Base-by-base conservation (phyloP, 2,329 filamentous ascomycete genomes). In the Chrysosporium keratinophilum region DNA sequence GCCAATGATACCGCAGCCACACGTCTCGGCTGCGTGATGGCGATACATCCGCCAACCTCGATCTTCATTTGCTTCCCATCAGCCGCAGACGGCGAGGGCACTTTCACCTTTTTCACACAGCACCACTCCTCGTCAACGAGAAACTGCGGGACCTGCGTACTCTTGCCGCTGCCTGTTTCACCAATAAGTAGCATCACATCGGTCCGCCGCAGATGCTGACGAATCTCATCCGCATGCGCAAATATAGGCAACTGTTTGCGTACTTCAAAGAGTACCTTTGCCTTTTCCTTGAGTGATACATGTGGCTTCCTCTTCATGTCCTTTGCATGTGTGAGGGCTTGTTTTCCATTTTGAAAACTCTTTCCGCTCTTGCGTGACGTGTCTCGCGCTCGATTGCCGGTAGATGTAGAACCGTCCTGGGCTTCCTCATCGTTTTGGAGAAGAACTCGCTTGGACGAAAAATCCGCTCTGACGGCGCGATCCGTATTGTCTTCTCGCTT, bases 111-210 rank as follows among this genome's bases (percentile, higher is more conserved):
- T 54, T 76, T 76, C 35, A 76, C 78, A 52, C 74, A 76, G 67
- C 89, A 95, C 89, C 90, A 97, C 5, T 80, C 71, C 64, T 96
- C 87, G 23, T 76, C 73, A 44, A 85, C 80, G 6, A 98, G 74
- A 58, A 95, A 96, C 64, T 97, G 93, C 0, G 93, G 91, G 0
- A 96, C 84, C 69, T 98, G 93, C 0, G 93, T 98, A 73, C 87
- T 94, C 72, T 98, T 98, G 66, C 93, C 93, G 12, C 88, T 95
- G 67, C 93, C 93, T 0, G 93, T 98, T 69, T 97, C 91, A 72
- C 91, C 91, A 1, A 93, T 85, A 12, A 98, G 74, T 0, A 98
- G 77, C 50, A 98, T 78, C 1, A 95, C 81, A 63, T 94, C 81
- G 57, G 81, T 82, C 34, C 80, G 71, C 11, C 74, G 74, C 5